These are phyloP conservation scores for Cercospora janseana DNA, from an alignment of 2,329 filamentous ascomycete genomes.

Conservation along the genomic window DNA sequence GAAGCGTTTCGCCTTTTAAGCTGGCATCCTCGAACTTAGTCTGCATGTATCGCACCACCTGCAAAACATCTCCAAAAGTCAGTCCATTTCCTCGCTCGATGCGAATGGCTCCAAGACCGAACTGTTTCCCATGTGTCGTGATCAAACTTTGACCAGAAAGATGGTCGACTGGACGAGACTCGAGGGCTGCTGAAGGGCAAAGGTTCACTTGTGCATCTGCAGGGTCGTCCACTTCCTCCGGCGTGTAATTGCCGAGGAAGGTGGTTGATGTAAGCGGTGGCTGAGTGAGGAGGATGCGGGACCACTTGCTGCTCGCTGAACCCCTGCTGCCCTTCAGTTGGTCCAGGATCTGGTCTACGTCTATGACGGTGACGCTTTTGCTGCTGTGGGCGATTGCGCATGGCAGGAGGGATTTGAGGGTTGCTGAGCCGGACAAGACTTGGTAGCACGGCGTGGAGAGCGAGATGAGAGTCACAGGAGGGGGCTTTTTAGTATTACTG, in stretches of 20 bases:
- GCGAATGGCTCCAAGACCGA: neutral
- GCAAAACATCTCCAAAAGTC: neutral
- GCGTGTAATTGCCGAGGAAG: neutral
- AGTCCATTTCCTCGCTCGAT: neutral
- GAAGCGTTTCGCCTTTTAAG: neutral
- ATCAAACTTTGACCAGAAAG: neutral
- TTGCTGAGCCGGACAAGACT: neutral
- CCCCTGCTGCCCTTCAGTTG: too few species aligned
- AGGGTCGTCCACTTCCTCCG: neutral
- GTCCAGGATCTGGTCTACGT: too few species aligned
- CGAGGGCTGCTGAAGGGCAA: neutral
- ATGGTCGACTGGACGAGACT: neutral
- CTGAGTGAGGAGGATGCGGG: neutral
- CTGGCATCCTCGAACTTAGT: neutral
- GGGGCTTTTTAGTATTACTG: neutral
- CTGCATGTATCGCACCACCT: neutral
- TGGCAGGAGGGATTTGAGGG: neutral
- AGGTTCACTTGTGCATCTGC: neutral
- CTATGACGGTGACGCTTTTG: too few species aligned
- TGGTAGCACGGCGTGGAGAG: constrained; percentile 5
- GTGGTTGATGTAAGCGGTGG: neutral
- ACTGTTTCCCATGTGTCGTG: neutral
- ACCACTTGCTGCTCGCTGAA: neutral
- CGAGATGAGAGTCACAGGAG: neutral
- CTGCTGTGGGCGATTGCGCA: neutral